Evolutionary conservation across 305 asterid genomes (phyloP).

Genomic region (Fraxinus dipetala): DNA sequence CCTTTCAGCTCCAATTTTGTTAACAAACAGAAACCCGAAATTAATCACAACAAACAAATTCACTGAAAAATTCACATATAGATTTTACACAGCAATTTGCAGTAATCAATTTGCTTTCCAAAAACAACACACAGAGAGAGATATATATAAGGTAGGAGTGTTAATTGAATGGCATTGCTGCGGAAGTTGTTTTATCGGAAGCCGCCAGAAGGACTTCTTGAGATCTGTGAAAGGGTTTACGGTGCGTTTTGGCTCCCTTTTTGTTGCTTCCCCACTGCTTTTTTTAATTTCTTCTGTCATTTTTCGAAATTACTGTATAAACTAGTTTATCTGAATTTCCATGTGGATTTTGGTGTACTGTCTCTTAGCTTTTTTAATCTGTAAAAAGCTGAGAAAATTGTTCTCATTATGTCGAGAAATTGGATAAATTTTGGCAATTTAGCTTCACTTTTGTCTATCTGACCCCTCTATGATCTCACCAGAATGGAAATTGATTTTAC

Average conservation of each 20-base stretch:
- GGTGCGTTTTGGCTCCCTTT: constrained; percentile 40
- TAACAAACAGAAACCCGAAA: neutral
- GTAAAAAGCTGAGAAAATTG: neutral
- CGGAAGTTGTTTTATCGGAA: constrained; percentile 83
- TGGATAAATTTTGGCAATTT: constrained; percentile 8
- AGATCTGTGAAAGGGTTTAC: constrained; percentile 87
- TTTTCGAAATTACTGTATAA: constrained; percentile 2
- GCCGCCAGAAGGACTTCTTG: constrained; percentile 95
- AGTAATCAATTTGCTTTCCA: neutral
- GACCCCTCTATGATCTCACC: neutral
- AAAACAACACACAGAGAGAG: neutral
- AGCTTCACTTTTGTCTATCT: constrained; percentile 12
- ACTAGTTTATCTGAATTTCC: constrained; percentile 9
- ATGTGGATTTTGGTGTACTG: neutral
- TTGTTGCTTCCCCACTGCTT: neutral
- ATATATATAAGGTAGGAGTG: neutral
- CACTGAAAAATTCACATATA: neutral
- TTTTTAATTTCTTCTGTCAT: neutral
- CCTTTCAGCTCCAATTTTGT: neutral
- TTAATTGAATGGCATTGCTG: constrained; percentile 59
- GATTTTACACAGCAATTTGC: neutral
- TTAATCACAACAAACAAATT: neutral
- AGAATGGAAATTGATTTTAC: constrained; percentile 17
- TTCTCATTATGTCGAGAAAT: constrained; percentile 1
- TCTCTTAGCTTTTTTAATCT: neutral